Base-by-base conservation (phyloP, 2,329 filamentous ascomycete genomes). In the Saccharata proteae region DNA sequence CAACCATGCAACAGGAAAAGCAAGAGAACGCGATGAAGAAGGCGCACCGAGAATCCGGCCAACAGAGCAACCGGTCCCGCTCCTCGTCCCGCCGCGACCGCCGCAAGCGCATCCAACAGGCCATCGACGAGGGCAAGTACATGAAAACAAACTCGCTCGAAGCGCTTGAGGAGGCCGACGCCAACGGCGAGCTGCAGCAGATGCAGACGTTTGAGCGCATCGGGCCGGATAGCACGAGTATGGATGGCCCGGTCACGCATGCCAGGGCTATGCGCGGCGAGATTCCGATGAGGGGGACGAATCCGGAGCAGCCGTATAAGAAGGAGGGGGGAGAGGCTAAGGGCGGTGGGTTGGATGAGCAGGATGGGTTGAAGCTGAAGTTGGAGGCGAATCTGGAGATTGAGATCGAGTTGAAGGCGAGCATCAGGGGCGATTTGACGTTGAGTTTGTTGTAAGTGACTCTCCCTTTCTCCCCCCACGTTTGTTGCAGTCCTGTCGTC, bases 401-500 rank as follows among this genome's bases (percentile, higher is more conserved):
- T 29, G 82, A 90, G 55, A 81, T 90, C 39, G 78, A 84, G 46
- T 67, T 90, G 38, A 90, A 90, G 65, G 82, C 82, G 13, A 77
- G 78, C 55, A 85, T 90, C 42, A 76, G 85, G 46, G 84, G 84
- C 48, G 84, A 92, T 59, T 59, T 92, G 41, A 85, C 81, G 19
- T 57, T 90, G 41, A 78, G 76, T 41, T 65, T 90, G 48, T 72
- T 80, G 79, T 83, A 68, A 64, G 73, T 76, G n/a, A n/a, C n/a
- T n/a, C n/a, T n/a, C n/a, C n/a, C n/a, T n/a, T n/a, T n/a, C n/a
- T n/a, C n/a, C n/a, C n/a, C n/a, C n/a, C n/a, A n/a, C n/a, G n/a
- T n/a, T n/a, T n/a, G n/a, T n/a, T n/a, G n/a, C n/a, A n/a, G n/a
- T n/a, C n/a, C n/a, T n/a, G n/a, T n/a, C n/a, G n/a, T n/a, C n/a